Percentiles rank a stretch among this genome's conserved stretches.
Evolutionary conservation across 495 filamentous ascomycete genomes (phyloP).

Genomic region (Hypoxylon fuscum): DNA sequence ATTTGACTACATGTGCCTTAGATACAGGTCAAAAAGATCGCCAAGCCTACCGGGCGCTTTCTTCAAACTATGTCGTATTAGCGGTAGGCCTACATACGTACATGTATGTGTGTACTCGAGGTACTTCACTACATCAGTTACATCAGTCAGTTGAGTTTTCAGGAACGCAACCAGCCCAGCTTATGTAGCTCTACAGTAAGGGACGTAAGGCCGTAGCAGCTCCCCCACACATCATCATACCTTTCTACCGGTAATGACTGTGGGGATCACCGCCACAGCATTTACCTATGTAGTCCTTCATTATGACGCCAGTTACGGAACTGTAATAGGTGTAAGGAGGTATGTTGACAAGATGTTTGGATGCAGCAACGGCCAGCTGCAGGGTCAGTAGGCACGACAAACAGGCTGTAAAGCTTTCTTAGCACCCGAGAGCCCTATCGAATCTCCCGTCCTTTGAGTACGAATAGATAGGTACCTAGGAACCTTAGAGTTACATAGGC

Average conservation of each 20-base stretch:
- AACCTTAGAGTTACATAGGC: no score
- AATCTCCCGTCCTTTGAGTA: no score
- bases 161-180: not conserved
- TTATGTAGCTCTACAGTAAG: not conserved
- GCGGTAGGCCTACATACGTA: no score
- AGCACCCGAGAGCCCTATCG: no score
- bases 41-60: conserved; percentile 3
- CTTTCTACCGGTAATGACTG: conserved; percentile 8
- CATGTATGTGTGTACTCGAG: no score
- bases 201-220: not conserved
- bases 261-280: conserved; percentile 18
- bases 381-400: no score
- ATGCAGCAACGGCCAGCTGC: no score
- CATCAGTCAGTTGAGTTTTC: not conserved
- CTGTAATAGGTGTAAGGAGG: not conserved
- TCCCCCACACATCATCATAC: conserved; percentile 29
- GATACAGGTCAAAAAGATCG: not conserved
- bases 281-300: conserved; percentile 2
- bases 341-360: no score
- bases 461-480: no score
- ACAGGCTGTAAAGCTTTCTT: no score
- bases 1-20: not conserved
- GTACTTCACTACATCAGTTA: not conserved
- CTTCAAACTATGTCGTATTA: no score
- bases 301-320: conserved; percentile 29